Base-by-base conservation (phyloP, 495 filamentous ascomycete genomes). In the Neohortaea acidophila region DNA sequence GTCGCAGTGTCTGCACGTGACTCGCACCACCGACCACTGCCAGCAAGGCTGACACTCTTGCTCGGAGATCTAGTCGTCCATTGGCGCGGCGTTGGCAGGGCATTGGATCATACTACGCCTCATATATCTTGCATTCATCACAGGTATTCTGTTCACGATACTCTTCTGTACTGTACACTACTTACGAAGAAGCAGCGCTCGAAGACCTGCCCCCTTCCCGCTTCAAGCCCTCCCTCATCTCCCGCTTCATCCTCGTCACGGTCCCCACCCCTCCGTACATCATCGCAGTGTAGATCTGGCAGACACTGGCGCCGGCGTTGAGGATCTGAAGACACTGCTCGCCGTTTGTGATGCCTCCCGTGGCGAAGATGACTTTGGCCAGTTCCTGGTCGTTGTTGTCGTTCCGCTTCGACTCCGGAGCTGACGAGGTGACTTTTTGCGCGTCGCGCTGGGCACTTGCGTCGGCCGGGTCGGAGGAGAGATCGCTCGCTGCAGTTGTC, bases 321-420 rank as follows among this genome's bases (percentile, higher is more conserved):
- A 92, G 62, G 0, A 80, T 72, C 59, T 79, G 68, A 3, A 79
- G 63, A 4, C 83, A 89, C 61, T 93, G 77, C 34, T 72, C 65
- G 8, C 87, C 89, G 45, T 71, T 85, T 4, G 75, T 83, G 45
- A 97, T 89, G 7, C 89, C 89, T 1, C 87, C 87, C 0, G 77
- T 83, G 10, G 86, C 86, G 56, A 96, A 94, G 31, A 97, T 78
- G 29, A 82, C 75, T 64, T 94, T 94, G n/a, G n/a, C n/a, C n/a
- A n/a, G n/a, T n/a, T n/a, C n/a, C 25, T 68, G 41, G 38, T 19
- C 12, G 35, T 36, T 49, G 42, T 4, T 18, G 13, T 17, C 34
- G 33, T 4, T 15, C 40, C 6, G 19, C 18, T 2, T 31, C 26
- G 4, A 33, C 33, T 37, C 33, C 39, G 11, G n/a, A 11, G 2